A percentile compares a stretch with the other conserved stretches of the same genome.
Evolutionary conservation across 306 rosid genomes (phyloP).

Genomic region (Myrica gale): DNA sequence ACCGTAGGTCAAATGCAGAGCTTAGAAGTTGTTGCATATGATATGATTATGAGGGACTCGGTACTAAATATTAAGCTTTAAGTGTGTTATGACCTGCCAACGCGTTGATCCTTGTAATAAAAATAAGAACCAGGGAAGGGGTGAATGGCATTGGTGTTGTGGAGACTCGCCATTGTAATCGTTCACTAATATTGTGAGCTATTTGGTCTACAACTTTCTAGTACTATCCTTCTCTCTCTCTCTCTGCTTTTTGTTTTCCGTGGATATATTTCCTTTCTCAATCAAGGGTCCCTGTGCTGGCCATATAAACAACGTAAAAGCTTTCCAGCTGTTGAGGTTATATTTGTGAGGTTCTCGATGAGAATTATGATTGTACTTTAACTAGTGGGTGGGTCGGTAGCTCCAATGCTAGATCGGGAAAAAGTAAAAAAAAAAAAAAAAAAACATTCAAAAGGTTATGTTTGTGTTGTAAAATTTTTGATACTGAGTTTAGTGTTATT

Average conservation of each 20-base stretch:
- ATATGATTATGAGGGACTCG: neutral
- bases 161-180: neutral
- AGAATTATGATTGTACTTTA: neutral
- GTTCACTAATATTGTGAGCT: neutral
- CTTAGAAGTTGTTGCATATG: neutral
- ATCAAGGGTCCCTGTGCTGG: neutral
- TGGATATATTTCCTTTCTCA: neutral
- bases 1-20: neutral
- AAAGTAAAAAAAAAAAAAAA: neutral
- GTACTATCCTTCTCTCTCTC: neutral
- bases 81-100: neutral
- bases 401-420: neutral
- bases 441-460: too few species aligned
- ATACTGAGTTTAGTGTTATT: too few species aligned
- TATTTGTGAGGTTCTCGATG: neutral
- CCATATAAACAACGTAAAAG: too few species aligned
- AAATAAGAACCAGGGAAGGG: neutral
- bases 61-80: neutral
- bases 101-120: neutral
- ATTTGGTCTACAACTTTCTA: neutral
- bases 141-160: neutral
- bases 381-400: slow-evolving; percentile 16
- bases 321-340: neutral
- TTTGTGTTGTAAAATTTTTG: too few species aligned
- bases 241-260: neutral